Percentiles rank a stretch among this genome's conserved stretches.
phyloP scores from a whole-genome alignment of 202 grass and related monocot genomes.

The Cymbopogon flexuosus region DNA sequence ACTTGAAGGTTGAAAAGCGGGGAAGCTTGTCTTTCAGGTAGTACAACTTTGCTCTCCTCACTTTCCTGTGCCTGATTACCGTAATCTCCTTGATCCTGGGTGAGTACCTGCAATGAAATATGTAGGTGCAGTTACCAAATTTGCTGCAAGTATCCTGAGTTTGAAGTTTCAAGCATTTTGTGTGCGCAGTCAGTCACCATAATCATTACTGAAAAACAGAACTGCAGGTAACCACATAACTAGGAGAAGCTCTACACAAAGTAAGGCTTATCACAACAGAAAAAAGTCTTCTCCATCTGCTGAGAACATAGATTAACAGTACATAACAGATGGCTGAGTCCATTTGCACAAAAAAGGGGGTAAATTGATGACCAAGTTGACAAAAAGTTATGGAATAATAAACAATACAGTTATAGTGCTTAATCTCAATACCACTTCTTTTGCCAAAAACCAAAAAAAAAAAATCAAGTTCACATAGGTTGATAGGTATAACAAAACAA shows the following conservation, averaged over 20 bases:
- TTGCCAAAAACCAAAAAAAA: background rate
- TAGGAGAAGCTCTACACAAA: background rate
- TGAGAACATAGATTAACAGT: background rate
- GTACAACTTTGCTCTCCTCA: conserved; percentile 91
- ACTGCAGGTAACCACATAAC: conserved; percentile 11
- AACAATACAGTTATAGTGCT: background rate
- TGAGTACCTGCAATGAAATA: conserved; percentile 63
- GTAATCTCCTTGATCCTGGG: conserved; percentile 96
- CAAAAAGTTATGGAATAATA: background rate
- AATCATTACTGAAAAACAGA: background rate
- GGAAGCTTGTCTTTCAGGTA: conserved; percentile 93
- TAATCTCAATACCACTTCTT: background rate
- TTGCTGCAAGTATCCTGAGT: background rate
- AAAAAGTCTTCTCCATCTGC: background rate
- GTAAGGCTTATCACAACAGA: background rate
- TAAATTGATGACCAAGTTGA: background rate
- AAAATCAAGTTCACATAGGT: background rate
- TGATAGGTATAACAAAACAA: background rate
- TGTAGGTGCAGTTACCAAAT: background rate
- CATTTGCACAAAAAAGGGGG: background rate
- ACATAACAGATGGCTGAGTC: background rate
- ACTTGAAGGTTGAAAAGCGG: conserved; percentile 96
- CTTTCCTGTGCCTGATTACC: conserved; percentile 87
- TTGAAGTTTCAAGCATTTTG: conserved; percentile 7
- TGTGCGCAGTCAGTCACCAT: background rate